These are phyloP conservation scores for Microdochium bolleyi DNA, from an alignment of 2,329 filamentous ascomycete genomes.

Conservation along the genomic window DNA sequence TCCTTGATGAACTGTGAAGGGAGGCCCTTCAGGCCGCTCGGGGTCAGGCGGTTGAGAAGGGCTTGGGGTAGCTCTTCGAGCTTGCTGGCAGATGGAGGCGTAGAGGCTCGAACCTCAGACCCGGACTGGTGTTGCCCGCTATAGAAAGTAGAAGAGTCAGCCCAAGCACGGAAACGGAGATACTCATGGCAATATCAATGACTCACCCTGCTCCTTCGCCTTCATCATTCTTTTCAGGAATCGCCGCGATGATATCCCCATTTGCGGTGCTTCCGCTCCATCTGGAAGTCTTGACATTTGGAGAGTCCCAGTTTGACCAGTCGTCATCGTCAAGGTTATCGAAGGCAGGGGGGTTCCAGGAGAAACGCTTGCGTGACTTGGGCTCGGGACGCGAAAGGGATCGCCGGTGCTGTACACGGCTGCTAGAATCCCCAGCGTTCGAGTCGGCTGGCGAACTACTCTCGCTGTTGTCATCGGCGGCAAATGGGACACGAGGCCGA, in stretches of 20 bases:
- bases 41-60: conserved; percentile 62
- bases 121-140: conserved; percentile 19
- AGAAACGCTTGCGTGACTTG: conserved; percentile 45
- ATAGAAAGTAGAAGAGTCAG: not conserved
- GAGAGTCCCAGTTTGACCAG: conserved; percentile 58
- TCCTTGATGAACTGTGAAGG: conserved; percentile 84
- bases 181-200: conserved; percentile 3
- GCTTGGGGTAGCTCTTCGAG: conserved; percentile 57
- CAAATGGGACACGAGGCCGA: conserved; percentile 32
- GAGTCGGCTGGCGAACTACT: conserved; percentile 22
- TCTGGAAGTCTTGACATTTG: conserved; percentile 44
- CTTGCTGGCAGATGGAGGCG: conserved; percentile 28
- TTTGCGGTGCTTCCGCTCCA: conserved; percentile 57
- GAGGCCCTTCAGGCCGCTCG: conserved; percentile 71
- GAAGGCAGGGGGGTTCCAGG: conserved; percentile 50
- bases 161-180: not conserved
- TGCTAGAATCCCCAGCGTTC: conserved; percentile 18
- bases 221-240: conserved; percentile 40
- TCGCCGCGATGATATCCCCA: conserved; percentile 33
- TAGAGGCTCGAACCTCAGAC: conserved; percentile 14
- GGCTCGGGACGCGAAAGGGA: conserved; percentile 23
- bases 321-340: conserved; percentile 53
- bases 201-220: conserved; percentile 40
- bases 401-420: conserved; percentile 18
- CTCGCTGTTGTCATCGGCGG: conserved; percentile 28